These are phyloP conservation scores for Dujonia santamariae DNA, from an alignment of 1,139 yeast genomes.

Conservation along the genomic window DNA sequence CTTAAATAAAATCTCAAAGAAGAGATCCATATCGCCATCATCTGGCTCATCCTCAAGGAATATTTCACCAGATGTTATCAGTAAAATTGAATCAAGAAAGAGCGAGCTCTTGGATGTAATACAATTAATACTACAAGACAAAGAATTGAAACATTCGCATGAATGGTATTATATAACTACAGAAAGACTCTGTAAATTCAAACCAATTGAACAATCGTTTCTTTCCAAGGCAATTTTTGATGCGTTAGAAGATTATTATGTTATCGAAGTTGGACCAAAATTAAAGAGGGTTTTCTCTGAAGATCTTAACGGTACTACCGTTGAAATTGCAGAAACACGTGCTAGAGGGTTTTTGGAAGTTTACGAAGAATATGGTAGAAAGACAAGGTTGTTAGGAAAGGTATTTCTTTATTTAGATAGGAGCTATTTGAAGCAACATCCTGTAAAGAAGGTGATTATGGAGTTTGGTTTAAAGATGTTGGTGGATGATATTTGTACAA, in stretches of 20 bases:
- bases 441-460: conserved; percentile 23
- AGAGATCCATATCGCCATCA: background rate
- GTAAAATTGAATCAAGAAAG: conserved; percentile 1
- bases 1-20: background rate
- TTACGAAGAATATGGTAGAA: conserved; percentile 24
- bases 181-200: conserved; percentile 33
- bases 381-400: conserved; percentile 23
- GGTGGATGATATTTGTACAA: conserved; percentile 12
- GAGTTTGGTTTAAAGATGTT: conserved; percentile 23
- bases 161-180: conserved; percentile 26
- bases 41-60: background rate
- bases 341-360: conserved; percentile 14
- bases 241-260: conserved; percentile 19
- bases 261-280: conserved; percentile 9
- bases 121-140: conserved; percentile 19
- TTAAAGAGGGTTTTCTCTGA: conserved; percentile 4
- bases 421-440: conserved; percentile 31
- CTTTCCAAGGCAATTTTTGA: conserved; percentile 20
- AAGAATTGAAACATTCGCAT: conserved; percentile 20
- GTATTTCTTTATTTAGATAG: conserved; percentile 36
- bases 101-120: conserved; percentile 12
- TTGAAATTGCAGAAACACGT: background rate
- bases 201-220: conserved; percentile 30
- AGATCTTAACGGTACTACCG: background rate
- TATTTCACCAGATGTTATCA: conserved; percentile 1